Percentiles rank a stretch among this genome's conserved stretches.
Conservation (phyloP, 305 asterid species). For the Rubia tinctorum region DNA sequence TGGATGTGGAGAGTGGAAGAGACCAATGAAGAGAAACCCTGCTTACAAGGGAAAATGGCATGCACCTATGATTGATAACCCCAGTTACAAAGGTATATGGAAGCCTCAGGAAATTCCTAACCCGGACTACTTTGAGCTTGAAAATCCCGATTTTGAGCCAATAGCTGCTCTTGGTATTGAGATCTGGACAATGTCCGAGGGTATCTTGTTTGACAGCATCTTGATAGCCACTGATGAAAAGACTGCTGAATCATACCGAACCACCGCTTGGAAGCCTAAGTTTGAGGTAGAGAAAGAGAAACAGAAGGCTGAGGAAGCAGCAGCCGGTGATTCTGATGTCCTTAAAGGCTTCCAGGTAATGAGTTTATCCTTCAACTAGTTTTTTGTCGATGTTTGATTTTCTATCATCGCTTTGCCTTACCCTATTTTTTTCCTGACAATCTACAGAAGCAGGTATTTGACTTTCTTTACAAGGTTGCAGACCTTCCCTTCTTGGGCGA, state of each 20-base stretch:
- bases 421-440: neutral
- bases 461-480: slow-evolving; percentile 77
- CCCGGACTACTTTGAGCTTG: slow-evolving; percentile 81
- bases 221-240: slow-evolving; percentile 65
- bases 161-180: slow-evolving; percentile 95
- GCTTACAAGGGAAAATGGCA: slow-evolving; percentile 95
- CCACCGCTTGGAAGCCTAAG: slow-evolving; percentile 75
- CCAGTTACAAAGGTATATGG: slow-evolving; percentile 94
- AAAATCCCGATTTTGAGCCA: slow-evolving; percentile 83
- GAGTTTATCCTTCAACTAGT: neutral
- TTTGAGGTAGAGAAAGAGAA: slow-evolving; percentile 72
- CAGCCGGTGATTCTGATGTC: slow-evolving; percentile 46
- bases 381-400: neutral
- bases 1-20: slow-evolving; percentile 99
- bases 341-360: slow-evolving; percentile 82
- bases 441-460: slow-evolving; percentile 74
- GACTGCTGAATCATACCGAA: slow-evolving; percentile 62
- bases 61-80: slow-evolving; percentile 84
- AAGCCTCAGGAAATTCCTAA: slow-evolving; percentile 77
- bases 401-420: neutral
- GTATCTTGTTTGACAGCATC: slow-evolving; percentile 82
- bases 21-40: slow-evolving; percentile 79
- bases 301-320: slow-evolving; percentile 56
- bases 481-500: slow-evolving; percentile 83
- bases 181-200: slow-evolving; percentile 99